phyloP scores from a whole-genome alignment of 345 rosid species.

The Syzygium aqueum region DNA sequence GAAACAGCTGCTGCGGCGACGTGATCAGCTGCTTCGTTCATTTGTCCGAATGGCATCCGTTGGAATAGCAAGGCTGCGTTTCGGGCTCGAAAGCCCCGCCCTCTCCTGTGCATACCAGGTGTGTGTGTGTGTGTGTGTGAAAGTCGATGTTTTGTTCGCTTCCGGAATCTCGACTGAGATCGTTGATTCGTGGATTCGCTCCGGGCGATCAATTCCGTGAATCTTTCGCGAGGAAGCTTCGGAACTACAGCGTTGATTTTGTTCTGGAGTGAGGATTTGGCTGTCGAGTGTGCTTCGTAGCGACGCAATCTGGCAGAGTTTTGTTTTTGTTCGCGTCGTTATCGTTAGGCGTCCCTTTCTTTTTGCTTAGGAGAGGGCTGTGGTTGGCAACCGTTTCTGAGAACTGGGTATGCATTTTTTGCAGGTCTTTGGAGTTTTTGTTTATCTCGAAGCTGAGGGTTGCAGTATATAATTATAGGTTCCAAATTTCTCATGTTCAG shows the following conservation, averaged over 20 bases:
- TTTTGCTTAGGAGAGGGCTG: neutral
- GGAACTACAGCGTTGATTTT: neutral
- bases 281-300: neutral
- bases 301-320: neutral
- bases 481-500: slow-evolving; percentile 38
- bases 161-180: neutral
- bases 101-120: neutral
- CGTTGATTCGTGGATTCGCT: neutral
- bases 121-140: neutral
- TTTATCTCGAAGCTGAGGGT: neutral
- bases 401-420: neutral
- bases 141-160: neutral
- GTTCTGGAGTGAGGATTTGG: neutral
- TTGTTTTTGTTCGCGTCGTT: neutral
- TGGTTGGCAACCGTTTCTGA: neutral
- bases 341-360: neutral
- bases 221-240: neutral
- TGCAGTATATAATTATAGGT: neutral
- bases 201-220: neutral
- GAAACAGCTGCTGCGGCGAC: slow-evolving; percentile 21
- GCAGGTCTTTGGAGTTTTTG: slow-evolving; percentile 17
- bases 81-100: slow-evolving; percentile 32
- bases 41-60: slow-evolving; percentile 91
- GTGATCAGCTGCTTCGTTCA: slow-evolving; percentile 44
- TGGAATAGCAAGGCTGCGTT: slow-evolving; percentile 38